Evolutionary conservation across 306 rosid species (phyloP), one percentile per base, ranked within the genome.

Genomic region (Nissolia schottii): DNA sequence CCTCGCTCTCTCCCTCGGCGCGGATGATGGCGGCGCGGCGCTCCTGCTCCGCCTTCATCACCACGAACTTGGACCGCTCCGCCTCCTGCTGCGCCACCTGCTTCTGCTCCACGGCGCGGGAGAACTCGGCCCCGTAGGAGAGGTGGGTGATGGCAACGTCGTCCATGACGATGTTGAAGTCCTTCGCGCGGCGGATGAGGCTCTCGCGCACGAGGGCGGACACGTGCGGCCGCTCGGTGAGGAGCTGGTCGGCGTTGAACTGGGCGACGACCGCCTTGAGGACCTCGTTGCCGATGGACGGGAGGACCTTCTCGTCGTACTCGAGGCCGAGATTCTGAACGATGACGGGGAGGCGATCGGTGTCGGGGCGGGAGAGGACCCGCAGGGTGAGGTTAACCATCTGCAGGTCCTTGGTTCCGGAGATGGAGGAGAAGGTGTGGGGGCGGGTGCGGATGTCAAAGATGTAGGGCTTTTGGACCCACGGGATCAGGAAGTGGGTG

Each of bases 61-160:
- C 98, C 3, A 94, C 89, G 19, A 87, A 94, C 77, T 91, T 94
- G 2, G 97, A 91, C 53, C 98, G 61, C 87, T 91, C 98, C 0
- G 97, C 98, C 84, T 94, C 98, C 79, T 94, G 97, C 81, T 94
- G 97, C 0, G 97, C 97, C 74, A 94, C 97, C 84, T 94, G 98
- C 84, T 94, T 91, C 86, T 88, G 92, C 83, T 92, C 96, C 7
- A 92, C 95, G 2, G 98, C 98, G 55, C 90, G 82, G 0, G 98
- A 92, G 71, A 92, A 92, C 45, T 92, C 94, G 15, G 22, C 32
- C 0, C 96, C 89, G 38, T 90, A 92, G 5, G 98, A 92, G 20
- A 92, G 67, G 66, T 92, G 98, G 4, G 98, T 92, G 19, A 89
- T 92, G 1, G 97, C 97, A 6, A 94, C 98, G 16, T 94, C 98